Evolutionary conservation across 208 protist species (phyloP).

Genomic region (Acanthamoeba healyi): DNA sequence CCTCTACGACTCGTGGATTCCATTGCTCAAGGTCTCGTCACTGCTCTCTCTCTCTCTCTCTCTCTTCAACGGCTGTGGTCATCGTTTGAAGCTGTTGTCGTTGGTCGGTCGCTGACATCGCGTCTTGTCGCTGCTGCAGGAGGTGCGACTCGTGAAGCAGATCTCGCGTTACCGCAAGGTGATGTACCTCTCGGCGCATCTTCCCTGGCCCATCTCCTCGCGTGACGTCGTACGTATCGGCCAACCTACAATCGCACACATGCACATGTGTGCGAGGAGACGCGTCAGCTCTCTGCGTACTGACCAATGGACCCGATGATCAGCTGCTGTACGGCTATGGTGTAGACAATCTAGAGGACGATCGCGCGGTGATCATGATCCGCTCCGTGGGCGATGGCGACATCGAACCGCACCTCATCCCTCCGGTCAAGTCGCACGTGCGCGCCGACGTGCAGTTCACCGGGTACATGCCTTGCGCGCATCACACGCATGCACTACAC

Average conservation of each 20-base stretch:
- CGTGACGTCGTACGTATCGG: constrained; percentile 10
- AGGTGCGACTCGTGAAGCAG: constrained; percentile 27
- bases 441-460: constrained; percentile 3
- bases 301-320: too few relatives aligned
- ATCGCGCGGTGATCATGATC: constrained; percentile 31
- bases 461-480: background rate
- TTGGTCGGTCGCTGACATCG: too few relatives aligned
- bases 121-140: background rate
- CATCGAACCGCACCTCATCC: constrained; percentile 10
- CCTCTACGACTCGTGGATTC: constrained; percentile 51
- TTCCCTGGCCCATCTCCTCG: constrained; percentile 39
- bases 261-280: too few relatives aligned
- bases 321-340: constrained; percentile 38
- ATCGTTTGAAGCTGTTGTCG: too few relatives aligned
- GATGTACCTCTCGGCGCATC: background rate
- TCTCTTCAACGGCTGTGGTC: too few relatives aligned
- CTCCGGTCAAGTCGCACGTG: constrained; percentile 6
- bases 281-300: too few relatives aligned
- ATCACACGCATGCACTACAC: background rate
- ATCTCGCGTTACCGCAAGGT: constrained; percentile 44
- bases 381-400: background rate
- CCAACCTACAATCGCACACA: background rate
- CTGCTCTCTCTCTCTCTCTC: too few relatives aligned
- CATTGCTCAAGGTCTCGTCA: background rate
- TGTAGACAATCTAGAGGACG: constrained; percentile 48